Conservation (phyloP, 176 grass and related monocot species). For the Cenchrus fungigraminus region DNA sequence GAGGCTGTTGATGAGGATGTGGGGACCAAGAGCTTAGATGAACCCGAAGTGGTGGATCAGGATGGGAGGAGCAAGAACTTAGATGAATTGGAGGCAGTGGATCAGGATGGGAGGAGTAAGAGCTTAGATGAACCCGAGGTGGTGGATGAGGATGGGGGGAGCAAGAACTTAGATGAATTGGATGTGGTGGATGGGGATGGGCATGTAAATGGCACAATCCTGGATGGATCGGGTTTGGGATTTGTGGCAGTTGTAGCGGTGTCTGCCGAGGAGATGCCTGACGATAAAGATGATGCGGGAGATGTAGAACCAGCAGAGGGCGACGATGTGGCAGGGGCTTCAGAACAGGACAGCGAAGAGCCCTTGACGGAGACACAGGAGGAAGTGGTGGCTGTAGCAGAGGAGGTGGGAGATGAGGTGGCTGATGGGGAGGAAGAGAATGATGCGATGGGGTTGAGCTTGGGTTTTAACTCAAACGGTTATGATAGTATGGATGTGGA, state of each 20-base stretch:
- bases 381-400: constrained; percentile 24
- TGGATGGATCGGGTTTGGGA: constrained; percentile 13
- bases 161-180: background rate
- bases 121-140: background rate
- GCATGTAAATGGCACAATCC: background rate
- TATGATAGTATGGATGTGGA: constrained; percentile 52
- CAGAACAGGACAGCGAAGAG: constrained; percentile 36
- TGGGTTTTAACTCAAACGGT: constrained; percentile 45
- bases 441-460: constrained; percentile 47
- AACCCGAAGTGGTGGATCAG: background rate
- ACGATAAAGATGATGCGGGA: background rate
- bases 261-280: background rate
- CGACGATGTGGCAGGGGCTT: constrained; percentile 4
- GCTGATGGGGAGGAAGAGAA: constrained; percentile 43
- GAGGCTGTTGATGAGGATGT: constrained; percentile 5
- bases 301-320: background rate
- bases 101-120: background rate
- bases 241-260: constrained; percentile 14
- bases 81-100: constrained; percentile 25
- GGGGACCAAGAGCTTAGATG: background rate
- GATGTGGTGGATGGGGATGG: background rate
- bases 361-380: constrained; percentile 27
- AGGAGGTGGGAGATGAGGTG: constrained; percentile 34
- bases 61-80: constrained; percentile 27
- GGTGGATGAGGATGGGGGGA: background rate